These are phyloP conservation scores for Blastobotrys robertii DNA, from an alignment of 805 yeast genomes.

Conservation along the genomic window DNA sequence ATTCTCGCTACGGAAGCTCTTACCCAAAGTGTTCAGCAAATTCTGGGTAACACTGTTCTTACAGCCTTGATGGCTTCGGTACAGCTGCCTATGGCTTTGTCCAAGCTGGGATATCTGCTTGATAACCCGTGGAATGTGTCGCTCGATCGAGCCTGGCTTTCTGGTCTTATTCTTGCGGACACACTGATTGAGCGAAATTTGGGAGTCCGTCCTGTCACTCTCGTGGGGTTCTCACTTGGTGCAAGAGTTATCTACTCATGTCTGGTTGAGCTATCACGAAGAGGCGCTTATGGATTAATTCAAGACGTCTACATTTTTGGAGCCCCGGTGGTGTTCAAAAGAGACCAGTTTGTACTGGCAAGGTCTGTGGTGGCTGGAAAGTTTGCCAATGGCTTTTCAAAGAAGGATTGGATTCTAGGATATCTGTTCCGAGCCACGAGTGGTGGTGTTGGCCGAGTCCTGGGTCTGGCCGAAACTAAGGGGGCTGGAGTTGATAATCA, in stretches of 20 bases:
- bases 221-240: conserved; percentile 90
- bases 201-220: conserved; percentile 85
- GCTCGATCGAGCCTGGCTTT: conserved; percentile 93
- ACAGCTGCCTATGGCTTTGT: conserved; percentile 83
- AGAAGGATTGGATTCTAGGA: conserved; percentile 93
- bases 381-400: conserved; percentile 83
- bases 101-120: conserved; percentile 77
- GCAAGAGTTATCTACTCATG: conserved; percentile 89
- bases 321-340: conserved; percentile 71
- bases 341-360: conserved; percentile 67
- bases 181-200: conserved; percentile 77
- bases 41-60: conserved; percentile 81
- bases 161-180: conserved; percentile 86
- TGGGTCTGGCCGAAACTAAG: conserved; percentile 76
- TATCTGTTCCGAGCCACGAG: conserved; percentile 91
- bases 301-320: conserved; percentile 87
- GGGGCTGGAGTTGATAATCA: conserved; percentile 59
- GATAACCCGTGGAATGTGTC: conserved; percentile 99
- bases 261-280: conserved; percentile 69
- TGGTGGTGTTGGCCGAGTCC: conserved; percentile 87
- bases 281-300: conserved; percentile 78
- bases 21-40: conserved; percentile 88
- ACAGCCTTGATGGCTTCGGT: conserved; percentile 88
- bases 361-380: conserved; percentile 82
- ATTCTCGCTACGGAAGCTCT: conserved; percentile 91